phyloP scores from a whole-genome alignment of 1,284 basidiomycete genomes.

The Moesziomyces antarcticus region DNA sequence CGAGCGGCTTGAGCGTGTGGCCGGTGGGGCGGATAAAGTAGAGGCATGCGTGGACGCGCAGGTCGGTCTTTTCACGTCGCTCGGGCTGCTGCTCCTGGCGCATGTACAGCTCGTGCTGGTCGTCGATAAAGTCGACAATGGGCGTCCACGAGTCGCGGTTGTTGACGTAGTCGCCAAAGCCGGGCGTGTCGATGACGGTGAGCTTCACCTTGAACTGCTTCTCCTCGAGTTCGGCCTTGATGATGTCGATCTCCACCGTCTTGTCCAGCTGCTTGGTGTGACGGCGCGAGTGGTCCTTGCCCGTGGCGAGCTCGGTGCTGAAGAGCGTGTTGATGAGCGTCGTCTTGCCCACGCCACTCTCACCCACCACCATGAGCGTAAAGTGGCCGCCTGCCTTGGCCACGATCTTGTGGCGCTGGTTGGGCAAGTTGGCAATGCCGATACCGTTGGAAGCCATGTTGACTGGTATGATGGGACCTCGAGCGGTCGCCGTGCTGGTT shows the following conservation, averaged over 20 bases:
- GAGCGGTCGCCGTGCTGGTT: not conserved
- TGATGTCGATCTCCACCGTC: conserved; percentile 81
- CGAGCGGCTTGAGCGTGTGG: conserved; percentile 96
- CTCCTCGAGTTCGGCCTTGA: conserved; percentile 86
- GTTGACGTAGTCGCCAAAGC: conserved; percentile 99
- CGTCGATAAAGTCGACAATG: conserved; percentile 99
- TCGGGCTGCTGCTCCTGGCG: conserved; percentile 98
- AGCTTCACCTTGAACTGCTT: conserved; percentile 99
- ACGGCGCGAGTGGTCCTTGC: conserved; percentile 89
- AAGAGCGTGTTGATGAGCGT: conserved; percentile 95
- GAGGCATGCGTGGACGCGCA: conserved; percentile 94
- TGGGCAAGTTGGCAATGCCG: conserved; percentile 89
- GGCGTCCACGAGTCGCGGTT: conserved; percentile 98
- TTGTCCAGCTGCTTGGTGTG: conserved; percentile 98
- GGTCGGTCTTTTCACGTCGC: conserved; percentile 89
- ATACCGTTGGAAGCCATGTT: conserved; percentile 55
- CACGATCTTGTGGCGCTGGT: conserved; percentile 79
- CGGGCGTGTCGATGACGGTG: conserved; percentile 97
- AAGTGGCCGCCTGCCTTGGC: conserved; percentile 97
- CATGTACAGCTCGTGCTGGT: conserved; percentile 99
- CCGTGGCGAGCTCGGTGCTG: conserved; percentile 91
- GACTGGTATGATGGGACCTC: not conserved
- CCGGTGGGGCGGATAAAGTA: conserved; percentile 98
- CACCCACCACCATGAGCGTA: conserved; percentile 98
- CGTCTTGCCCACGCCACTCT: conserved; percentile 69